Percentiles rank a stretch among this genome's conserved stretches.
These are phyloP conservation scores for Fusarium burgessii DNA, from an alignment of 2,329 filamentous ascomycete species.

Conservation along the genomic window DNA sequence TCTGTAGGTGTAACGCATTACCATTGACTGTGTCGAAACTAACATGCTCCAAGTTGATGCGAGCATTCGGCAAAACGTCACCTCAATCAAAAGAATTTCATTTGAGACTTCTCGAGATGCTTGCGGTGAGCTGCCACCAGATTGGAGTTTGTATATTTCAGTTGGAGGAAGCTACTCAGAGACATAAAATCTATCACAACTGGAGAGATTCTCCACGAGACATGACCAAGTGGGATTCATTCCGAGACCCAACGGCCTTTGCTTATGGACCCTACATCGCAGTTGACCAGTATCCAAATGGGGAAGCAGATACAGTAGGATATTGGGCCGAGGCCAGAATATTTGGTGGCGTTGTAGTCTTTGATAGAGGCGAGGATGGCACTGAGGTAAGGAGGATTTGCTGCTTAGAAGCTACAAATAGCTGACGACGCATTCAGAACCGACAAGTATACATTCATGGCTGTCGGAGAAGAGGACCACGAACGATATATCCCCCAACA, in stretches of 20 bases:
- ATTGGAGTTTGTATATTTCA: conserved; percentile 2
- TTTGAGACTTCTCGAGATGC: neutral
- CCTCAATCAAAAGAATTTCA: neutral
- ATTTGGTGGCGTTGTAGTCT: conserved; percentile 16
- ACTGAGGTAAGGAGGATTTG: neutral
- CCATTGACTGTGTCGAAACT: rapidly evolving
- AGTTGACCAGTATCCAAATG: conserved; percentile 10
- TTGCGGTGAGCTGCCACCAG: conserved; percentile 1
- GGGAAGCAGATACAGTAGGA: conserved; percentile 3
- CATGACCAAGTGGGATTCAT: neutral
- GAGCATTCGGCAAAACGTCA: neutral
- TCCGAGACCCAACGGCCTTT: conserved; percentile 5
- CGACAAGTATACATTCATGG: conserved; percentile 8
- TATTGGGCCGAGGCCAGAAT: conserved; percentile 29
- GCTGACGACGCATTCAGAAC: neutral
- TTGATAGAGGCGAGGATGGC: conserved; percentile 10
- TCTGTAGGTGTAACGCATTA: rapidly evolving
- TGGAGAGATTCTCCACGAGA: conserved; percentile 1
- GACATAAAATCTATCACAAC: neutral
- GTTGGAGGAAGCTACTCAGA: neutral
- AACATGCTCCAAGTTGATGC: neutral
- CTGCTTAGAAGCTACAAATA: rapidly evolving
- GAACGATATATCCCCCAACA: conserved; percentile 12
- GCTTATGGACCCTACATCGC: neutral
- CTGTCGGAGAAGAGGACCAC: neutral